Evolutionary conservation across 176 grass and related monocot genomes (phyloP).

Genomic region (Avena atlantica): DNA sequence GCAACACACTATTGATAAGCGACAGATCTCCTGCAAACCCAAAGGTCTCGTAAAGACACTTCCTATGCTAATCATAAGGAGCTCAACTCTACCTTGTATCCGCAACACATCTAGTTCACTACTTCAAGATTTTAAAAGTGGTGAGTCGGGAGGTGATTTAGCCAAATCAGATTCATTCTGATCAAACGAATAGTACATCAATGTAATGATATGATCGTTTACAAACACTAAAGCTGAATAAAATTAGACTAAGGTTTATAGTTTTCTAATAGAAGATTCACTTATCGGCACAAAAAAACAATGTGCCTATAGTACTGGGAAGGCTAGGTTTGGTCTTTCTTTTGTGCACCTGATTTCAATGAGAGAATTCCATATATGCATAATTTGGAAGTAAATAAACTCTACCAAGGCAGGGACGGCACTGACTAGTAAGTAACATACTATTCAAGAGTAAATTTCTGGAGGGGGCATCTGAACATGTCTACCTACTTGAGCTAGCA

Average conservation of each 20-base stretch:
- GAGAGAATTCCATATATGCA: background rate
- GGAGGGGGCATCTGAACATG: no score
- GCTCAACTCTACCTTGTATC: no score
- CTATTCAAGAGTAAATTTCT: background rate
- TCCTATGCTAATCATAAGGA: no score
- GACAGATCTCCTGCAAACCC: no score
- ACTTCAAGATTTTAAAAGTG: conserved; percentile 1
- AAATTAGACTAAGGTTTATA: background rate
- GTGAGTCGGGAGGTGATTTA: background rate
- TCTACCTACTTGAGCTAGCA: no score
- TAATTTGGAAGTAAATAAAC: background rate
- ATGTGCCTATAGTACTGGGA: background rate
- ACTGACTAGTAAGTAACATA: background rate
- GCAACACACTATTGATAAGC: no score
- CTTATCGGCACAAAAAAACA: background rate
- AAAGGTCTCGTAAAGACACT: no score
- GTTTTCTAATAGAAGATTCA: background rate
- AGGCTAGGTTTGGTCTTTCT: background rate
- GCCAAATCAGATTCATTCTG: background rate
- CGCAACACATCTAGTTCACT: background rate
- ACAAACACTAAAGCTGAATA: background rate
- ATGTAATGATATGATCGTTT: background rate
- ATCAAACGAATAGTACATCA: background rate
- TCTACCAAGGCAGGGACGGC: background rate
- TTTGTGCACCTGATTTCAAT: background rate